Base-by-base conservation (phyloP, 139 green algal genomes). In the Mesostigma viride region DNA sequence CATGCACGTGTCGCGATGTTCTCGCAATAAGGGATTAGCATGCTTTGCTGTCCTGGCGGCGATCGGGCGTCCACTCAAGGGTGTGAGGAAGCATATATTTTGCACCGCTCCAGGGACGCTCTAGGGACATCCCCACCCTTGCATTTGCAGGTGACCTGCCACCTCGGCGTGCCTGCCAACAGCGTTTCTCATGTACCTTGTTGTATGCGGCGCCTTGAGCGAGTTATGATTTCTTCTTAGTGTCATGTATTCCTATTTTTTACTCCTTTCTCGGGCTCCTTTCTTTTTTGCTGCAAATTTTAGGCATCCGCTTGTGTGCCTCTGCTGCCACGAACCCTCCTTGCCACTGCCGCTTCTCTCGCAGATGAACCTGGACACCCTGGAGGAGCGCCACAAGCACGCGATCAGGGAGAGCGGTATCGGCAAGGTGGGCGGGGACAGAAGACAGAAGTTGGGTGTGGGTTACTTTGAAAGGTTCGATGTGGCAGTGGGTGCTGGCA, bases 341-440 rank as follows among this genome's bases (percentile, higher is more conserved):
- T n/a, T n/a, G n/a, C n/a, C n/a, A n/a, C n/a, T n/a, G 40, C 40
- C 14, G 8, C 11, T 51, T 14, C 14, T 4, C n/a, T 36, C 27
- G 30, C 48, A 78, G 60, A 58, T 89, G 36, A 75, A 73, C 17
- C 62, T 88, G 2, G 78, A 89, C 56, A 71, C 82, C 4, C 28
- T 44, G 11, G 20, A 73, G 45, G 67, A 78, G 62, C 78, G 82
- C 28, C 62, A 78, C 6, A 79, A 79, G 64, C 73, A 86, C 64
- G 81, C 88, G 73, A 73, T 89, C 24, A 89, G 90, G 69, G 53
- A 71, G 22, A 82, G 67, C 46, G 69, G 64, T 14, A 35, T 89
- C 45, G 83, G 83, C 33, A 74, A 73, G 45, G 63, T 70, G n/a
- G n/a, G n/a, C n/a, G n/a, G n/a, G n/a, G n/a, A n/a, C n/a, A n/a